These are phyloP conservation scores for Leccinum uliginosum DNA, from an alignment of 768 basidiomycete genomes.

Conservation along the genomic window DNA sequence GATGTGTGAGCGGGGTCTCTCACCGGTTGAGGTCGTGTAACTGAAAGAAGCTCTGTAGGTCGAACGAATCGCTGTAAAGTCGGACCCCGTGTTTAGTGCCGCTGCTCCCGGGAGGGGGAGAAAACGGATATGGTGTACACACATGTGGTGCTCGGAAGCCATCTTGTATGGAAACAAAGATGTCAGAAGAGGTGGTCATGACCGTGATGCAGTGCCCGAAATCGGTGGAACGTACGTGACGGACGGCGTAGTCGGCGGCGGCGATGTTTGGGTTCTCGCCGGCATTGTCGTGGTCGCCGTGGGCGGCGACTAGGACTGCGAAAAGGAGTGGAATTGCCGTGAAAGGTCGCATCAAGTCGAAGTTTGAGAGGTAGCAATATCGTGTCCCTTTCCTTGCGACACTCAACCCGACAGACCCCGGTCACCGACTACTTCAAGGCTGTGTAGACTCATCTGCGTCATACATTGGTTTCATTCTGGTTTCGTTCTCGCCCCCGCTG, in stretches of 20 bases:
- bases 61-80: slow-evolving; percentile 70
- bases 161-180: slow-evolving; percentile 55
- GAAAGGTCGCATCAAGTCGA: slow-evolving; percentile 43
- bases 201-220: slow-evolving; percentile 2
- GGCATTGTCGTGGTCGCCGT: slow-evolving; percentile 58
- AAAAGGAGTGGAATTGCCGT: slow-evolving; percentile 40
- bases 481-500: no score
- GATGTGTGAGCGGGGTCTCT: slow-evolving; percentile 23
- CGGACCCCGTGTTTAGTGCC: not conserved
- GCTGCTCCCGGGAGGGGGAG: not conserved
- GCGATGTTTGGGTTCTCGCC: slow-evolving; percentile 56
- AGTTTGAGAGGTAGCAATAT: slow-evolving; percentile 6
- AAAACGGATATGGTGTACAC: slow-evolving; percentile 17
- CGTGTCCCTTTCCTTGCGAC: not conserved
- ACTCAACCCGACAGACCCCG: slow-evolving; percentile 16
- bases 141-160: slow-evolving; percentile 89
- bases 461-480: not conserved
- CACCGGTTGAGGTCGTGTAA: slow-evolving; percentile 90
- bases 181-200: slow-evolving; percentile 9
- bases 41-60: slow-evolving; percentile 86
- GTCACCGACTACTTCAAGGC: slow-evolving; percentile 7
- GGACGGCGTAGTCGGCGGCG: slow-evolving; percentile 63
- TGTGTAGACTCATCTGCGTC: no score
- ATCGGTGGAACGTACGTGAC: slow-evolving; percentile 70
- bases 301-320: slow-evolving; percentile 37